Base-by-base conservation (phyloP, 1,139 yeast species). In the Yamadazyma kanchanaburiensis region DNA sequence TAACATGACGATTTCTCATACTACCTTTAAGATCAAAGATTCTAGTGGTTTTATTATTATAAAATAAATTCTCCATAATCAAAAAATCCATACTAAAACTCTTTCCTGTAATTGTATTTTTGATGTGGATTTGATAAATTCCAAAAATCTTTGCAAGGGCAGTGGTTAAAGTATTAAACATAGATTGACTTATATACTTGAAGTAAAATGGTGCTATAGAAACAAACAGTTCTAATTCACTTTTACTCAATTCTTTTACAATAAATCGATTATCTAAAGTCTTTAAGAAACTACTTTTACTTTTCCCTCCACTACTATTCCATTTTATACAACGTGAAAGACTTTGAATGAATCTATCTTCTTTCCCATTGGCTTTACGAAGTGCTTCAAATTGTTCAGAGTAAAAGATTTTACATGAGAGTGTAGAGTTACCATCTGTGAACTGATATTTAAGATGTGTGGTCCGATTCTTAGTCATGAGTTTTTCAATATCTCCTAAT, bases 301-400 rank as follows among this genome's bases (percentile, higher is more conserved):
- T 85, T 53, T 91, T 91, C 24, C 99, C 99, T 22, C 99, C 99
- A 26, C 82, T 76, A 0, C 95, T 83, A 48, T 91, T 91, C 97
- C 97, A 94, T 52, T 88, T 86, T 19, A 88, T 76, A 58, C 99
- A 91, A 39, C 98, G 63, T 10, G 96, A 81, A 33, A 94, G 70
- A 54, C 96, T 87, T 53, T 88, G 96, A 24, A 91, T 77, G 44
- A 82, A 91, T 42, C 74, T 74, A 4, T 75, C 82, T 35, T 80
- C 79, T 38, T 83, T 77, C 0, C 87, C 89, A 63, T 96, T 89
- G 13, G 85, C 80, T 36, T 76, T 70, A 36, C 98, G 67, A 43
- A 94, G 79, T 0, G 97, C 97, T 50, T 89, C 96, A 61, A 94
- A 94, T 52, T 94, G 98, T 48, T 89, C 98, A 4, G 95, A 85